Conservation (phyloP, 805 yeast species). For the Metschnikowia sp. region DNA sequence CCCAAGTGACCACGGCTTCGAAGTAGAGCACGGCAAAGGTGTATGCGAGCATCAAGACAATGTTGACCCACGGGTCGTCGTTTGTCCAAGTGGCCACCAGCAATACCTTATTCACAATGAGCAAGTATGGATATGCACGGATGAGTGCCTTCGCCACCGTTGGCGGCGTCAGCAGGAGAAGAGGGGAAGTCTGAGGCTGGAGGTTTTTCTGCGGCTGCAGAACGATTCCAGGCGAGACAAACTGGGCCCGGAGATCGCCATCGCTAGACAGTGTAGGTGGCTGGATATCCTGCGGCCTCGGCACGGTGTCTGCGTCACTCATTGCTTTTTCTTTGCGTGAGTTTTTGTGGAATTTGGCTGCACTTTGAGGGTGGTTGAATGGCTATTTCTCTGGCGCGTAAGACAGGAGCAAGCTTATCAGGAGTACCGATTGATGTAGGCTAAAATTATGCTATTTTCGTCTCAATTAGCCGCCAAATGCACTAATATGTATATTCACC, state of each 20-base stretch:
- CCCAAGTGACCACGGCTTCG: constrained; percentile 71
- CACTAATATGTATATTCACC: too few species aligned
- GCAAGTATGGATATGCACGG: constrained; percentile 79
- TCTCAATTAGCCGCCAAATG: too few species aligned
- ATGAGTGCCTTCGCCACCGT: constrained; percentile 81
- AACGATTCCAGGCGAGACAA: constrained; percentile 13
- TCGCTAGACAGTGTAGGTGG: constrained; percentile 12
- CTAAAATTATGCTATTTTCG: too few species aligned
- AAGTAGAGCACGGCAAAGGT: constrained; percentile 67
- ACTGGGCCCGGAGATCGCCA: constrained; percentile 30
- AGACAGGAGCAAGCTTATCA: constrained; percentile 2
- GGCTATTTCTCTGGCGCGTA: background rate
- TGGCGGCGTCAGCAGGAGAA: constrained; percentile 86
- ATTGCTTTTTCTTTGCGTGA: background rate
- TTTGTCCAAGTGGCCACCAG: constrained; percentile 88
- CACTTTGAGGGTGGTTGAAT: background rate
- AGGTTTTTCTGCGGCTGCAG: constrained; percentile 10
- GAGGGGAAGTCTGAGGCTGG: constrained; percentile 65
- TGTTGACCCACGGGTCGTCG: constrained; percentile 74
- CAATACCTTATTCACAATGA: constrained; percentile 64
- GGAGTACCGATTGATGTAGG: background rate
- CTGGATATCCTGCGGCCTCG: constrained; percentile 13
- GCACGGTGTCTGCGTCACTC: constrained; percentile 14
- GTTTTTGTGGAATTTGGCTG: background rate
- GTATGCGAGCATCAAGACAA: constrained; percentile 55